Conservation (phyloP, 106 monocot species). For the Platanthera zijinensis region DNA sequence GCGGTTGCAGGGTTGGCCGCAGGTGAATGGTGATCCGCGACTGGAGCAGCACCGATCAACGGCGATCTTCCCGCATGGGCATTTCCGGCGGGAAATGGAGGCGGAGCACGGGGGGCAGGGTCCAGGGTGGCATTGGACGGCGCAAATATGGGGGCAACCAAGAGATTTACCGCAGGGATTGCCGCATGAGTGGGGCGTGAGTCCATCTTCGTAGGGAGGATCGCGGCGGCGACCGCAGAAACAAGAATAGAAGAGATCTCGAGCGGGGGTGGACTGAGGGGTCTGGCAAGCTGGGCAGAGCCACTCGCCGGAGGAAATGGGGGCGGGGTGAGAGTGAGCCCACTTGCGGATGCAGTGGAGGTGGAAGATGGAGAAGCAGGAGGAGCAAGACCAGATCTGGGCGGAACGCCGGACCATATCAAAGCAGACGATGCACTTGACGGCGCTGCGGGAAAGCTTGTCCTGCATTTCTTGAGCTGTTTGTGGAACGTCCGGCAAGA, state of each 20-base stretch:
- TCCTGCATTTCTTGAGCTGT: constrained; percentile 93
- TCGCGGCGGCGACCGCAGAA: constrained; percentile 66
- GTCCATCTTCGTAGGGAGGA: constrained; percentile 67
- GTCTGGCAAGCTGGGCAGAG: constrained; percentile 92
- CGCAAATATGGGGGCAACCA: constrained; percentile 75
- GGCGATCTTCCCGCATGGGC: constrained; percentile 79
- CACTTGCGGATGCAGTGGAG: constrained; percentile 88
- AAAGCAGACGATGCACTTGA: constrained; percentile 97
- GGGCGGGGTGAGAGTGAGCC: constrained; percentile 67
- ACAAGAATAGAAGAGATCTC: constrained; percentile 56
- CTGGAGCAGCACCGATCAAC: constrained; percentile 48
- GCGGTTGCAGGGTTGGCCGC: constrained; percentile 46
- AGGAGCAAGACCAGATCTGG: constrained; percentile 75
- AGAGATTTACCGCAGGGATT: constrained; percentile 73
- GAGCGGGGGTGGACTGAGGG: constrained; percentile 35
- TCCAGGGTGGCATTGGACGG: constrained; percentile 92
- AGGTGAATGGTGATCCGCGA: constrained; percentile 27
- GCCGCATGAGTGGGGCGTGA: constrained; percentile 89
- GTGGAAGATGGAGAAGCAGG: constrained; percentile 94
- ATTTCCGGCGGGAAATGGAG: constrained; percentile 47
- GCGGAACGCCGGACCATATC: constrained; percentile 79
- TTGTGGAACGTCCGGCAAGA: constrained; percentile 29
- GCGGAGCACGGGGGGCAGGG: constrained; percentile 95
- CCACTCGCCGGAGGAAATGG: constrained; percentile 32
- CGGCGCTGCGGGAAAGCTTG: constrained; percentile 61